Conservation (phyloP, 2,329 filamentous ascomycete genomes). For the Apiospora kogelbergensis region DNA sequence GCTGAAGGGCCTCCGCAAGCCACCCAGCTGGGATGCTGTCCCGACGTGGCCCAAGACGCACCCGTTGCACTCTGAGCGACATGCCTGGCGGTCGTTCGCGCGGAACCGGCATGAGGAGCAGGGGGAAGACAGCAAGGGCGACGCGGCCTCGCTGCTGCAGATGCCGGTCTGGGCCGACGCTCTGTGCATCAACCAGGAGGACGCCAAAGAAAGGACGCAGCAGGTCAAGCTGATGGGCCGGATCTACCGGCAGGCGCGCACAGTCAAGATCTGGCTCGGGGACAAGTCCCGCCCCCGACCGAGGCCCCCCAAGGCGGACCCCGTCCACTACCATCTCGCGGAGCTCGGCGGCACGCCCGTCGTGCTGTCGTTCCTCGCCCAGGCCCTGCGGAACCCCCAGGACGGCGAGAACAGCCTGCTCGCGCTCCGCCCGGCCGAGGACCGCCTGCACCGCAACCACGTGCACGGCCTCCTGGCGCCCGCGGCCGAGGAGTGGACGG, state of each 20-base stretch:
- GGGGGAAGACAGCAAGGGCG: too few relatives aligned
- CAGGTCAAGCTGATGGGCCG: constrained; percentile 23
- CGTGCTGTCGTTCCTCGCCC: constrained; percentile 5
- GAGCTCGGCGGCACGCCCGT: neutral
- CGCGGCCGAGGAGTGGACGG: neutral
- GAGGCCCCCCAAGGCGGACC: too few relatives aligned
- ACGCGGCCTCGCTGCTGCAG: constrained; percentile 14
- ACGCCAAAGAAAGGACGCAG: constrained; percentile 14
- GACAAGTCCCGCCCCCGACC: neutral
- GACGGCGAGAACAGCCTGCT: neutral
- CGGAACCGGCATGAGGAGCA: constrained; percentile 19
- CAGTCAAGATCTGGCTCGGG: constrained; percentile 22
- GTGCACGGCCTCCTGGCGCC: neutral
- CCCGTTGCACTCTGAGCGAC: too few relatives aligned
- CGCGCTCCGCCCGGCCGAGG: neutral
- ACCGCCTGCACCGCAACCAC: neutral
- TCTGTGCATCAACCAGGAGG: constrained; percentile 23
- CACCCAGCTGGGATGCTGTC: too few relatives aligned
- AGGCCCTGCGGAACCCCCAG: neutral
- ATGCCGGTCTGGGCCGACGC: constrained; percentile 19
- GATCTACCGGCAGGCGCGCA: constrained; percentile 17
- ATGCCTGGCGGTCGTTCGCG: too few relatives aligned
- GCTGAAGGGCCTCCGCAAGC: too few relatives aligned
- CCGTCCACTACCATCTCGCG: too few relatives aligned
- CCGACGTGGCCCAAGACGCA: too few relatives aligned